These are phyloP conservation scores for Sophora flavescens DNA, from an alignment of 306 rosid genomes.

Conservation along the genomic window DNA sequence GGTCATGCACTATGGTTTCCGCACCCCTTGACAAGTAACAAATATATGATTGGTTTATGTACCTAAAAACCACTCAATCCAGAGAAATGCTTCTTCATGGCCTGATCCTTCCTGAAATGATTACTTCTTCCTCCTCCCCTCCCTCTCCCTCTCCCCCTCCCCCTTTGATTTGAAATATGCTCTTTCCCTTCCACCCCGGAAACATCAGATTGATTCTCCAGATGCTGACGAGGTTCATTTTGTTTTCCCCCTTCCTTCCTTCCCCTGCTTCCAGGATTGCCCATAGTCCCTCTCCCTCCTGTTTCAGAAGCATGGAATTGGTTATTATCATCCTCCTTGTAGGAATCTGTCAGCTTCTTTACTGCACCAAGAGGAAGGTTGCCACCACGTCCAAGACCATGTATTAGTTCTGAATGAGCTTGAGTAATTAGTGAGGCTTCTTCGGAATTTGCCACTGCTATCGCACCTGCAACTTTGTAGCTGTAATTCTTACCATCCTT, in stretches of 20 bases:
- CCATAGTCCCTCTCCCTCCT: constrained; percentile 56
- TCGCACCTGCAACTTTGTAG: constrained; percentile 89
- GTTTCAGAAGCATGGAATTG: constrained; percentile 53
- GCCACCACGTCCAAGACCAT: constrained; percentile 98
- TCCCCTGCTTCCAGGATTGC: constrained; percentile 57
- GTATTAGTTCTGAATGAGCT: constrained; percentile 73
- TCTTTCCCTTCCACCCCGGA: constrained; percentile 53
- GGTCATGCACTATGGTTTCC: constrained; percentile 18
- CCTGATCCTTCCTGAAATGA: constrained; percentile 81
- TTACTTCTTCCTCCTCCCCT: constrained; percentile 72
- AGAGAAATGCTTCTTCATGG: constrained; percentile 90
- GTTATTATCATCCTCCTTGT: constrained; percentile 55
- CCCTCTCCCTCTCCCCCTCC: constrained; percentile 72
- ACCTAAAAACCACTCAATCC: constrained; percentile 72
- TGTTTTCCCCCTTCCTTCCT: constrained; percentile 55
- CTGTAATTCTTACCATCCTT: constrained; percentile 99
- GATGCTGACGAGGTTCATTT: constrained; percentile 45
- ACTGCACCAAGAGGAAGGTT: constrained; percentile 92
- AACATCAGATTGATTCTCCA: constrained; percentile 54
- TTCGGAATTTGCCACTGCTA: constrained; percentile 82
- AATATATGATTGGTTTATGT: constrained; percentile 1
- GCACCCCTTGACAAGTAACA: constrained; percentile 36
- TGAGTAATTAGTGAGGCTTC: constrained; percentile 77
- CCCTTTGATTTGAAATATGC: constrained; percentile 50
- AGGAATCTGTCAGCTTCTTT: constrained; percentile 67